Evolutionary conservation across 2,329 filamentous ascomycete species (phyloP), one percentile per base, ranked within the genome.

Genomic region (Trichoderma asperellum): DNA sequence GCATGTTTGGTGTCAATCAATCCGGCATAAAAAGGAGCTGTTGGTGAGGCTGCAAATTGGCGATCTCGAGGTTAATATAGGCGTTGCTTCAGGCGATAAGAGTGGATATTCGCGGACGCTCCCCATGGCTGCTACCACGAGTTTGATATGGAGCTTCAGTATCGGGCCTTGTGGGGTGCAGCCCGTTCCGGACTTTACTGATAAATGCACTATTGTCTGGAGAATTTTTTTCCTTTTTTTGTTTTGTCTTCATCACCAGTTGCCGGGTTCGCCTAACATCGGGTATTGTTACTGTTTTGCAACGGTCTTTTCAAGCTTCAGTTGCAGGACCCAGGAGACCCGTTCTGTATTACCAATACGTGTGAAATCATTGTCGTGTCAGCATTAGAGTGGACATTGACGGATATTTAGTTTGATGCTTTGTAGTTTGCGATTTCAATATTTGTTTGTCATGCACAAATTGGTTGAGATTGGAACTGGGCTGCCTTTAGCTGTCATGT

Each of bases 281-380:
- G 63, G 55, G 40, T 59, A 67, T 52, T 37, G 32, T 29, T 59
- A 65, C 62, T n/a, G 10, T 18, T 49, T 49, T 18, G n/a, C 35
- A 18, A 29, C 18, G 49, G 27, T 16, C 14, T 8, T 47, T 37
- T 49, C 18, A 18, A 56, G 35, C 49, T 21, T 47, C 61, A 53
- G 8, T 43, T 18, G 34, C n/a, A 49, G 34, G 61, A 55, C 4
- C 21, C 14, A 55, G 18, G 18, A n/a, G 62, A 49, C 37, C 63
- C 63, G 37, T 66, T 47, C 29, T 27, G 37, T 34, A 66, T 66
- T 66, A 66, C 53, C 27, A 66, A 66, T 66, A 35, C 12, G 4
- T 49, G 35, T 24, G 18, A 43, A 32, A 47, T 58, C 35, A 47
- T 8, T 37, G 18, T n/a, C 53, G 18, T 57, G 27, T 47, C 27